Conservation (phyloP, 75 land plant species). For the Ceratopteris richardii region DNA sequence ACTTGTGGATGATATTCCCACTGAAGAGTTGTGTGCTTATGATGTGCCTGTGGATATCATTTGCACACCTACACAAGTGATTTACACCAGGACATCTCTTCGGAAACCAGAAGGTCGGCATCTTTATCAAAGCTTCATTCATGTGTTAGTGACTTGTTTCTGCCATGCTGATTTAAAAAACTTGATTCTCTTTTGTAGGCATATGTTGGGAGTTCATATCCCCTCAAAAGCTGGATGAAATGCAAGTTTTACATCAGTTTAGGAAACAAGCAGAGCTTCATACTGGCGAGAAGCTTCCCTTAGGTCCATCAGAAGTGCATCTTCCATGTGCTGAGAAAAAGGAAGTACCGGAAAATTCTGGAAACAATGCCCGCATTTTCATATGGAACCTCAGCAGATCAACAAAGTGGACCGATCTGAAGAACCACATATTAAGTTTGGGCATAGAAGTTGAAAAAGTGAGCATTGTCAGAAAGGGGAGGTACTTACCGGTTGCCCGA, state of each 20-base stretch:
- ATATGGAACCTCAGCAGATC: no score
- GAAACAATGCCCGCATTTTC: no score
- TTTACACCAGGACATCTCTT: constrained; percentile 66
- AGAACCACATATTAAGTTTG: no score
- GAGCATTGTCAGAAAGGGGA: no score
- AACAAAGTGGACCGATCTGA: no score
- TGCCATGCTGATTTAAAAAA: no score
- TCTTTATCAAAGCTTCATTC: no score
- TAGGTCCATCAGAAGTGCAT: constrained; percentile 68
- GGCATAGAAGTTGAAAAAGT: no score
- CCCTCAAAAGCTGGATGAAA: constrained; percentile 80
- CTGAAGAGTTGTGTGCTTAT: constrained; percentile 64
- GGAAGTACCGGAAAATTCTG: no score
- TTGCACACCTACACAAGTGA: constrained; percentile 83
- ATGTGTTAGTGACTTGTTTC: no score
- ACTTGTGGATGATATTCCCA: constrained; percentile 87
- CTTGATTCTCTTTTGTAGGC: constrained; percentile 28
- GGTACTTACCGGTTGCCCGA: neutral
- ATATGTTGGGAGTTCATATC: constrained; percentile 93
- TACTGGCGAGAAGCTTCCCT: constrained; percentile 59
- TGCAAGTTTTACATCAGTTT: constrained; percentile 56
- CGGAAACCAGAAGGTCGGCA: constrained; percentile 97
- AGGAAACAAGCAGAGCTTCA: constrained; percentile 59
- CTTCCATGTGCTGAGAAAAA: constrained; percentile 55
- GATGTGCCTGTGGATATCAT: constrained; percentile 94